These are phyloP conservation scores for Pseudomonodictys pantanalensis DNA, from an alignment of 495 filamentous ascomycete species.

Conservation along the genomic window DNA sequence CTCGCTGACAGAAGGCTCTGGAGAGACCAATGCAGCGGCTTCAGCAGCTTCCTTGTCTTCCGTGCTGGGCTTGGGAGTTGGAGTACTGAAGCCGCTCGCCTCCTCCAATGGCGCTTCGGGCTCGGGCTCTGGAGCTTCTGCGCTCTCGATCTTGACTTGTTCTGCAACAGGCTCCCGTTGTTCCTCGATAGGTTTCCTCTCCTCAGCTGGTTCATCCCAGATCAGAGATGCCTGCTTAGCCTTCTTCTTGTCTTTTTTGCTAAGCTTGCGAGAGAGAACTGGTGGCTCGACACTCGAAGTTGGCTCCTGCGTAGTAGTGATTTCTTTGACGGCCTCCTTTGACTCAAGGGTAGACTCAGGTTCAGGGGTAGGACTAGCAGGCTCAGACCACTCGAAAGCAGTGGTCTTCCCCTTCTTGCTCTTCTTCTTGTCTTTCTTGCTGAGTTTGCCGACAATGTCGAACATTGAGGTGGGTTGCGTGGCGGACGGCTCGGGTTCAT, in stretches of 20 bases:
- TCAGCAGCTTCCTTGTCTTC: conserved; percentile 14
- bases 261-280: conserved; percentile 6
- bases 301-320: background rate
- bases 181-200: background rate
- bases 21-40: background rate
- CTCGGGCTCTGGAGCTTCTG: background rate
- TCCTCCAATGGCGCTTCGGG: background rate
- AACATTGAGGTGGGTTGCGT: conserved; percentile 16
- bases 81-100: conserved; percentile 1
- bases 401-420: conserved; percentile 20
- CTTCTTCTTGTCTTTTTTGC: conserved; percentile 20
- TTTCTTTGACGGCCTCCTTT: conserved; percentile 2
- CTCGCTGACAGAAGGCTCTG: background rate
- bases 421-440: conserved; percentile 32
- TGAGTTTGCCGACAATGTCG: conserved; percentile 17
- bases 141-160: background rate
- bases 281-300: background rate
- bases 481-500: background rate
- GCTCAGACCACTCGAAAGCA: conserved; percentile 19
- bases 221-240: background rate
- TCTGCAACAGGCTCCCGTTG: background rate
- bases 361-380: conserved; percentile 10
- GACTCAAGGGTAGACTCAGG: background rate
- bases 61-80: conserved; percentile 17
- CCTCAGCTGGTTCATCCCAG: conserved; percentile 5